Conservation (phyloP, 2,329 filamentous ascomycete genomes). For the Rutstroemia sp. region DNA sequence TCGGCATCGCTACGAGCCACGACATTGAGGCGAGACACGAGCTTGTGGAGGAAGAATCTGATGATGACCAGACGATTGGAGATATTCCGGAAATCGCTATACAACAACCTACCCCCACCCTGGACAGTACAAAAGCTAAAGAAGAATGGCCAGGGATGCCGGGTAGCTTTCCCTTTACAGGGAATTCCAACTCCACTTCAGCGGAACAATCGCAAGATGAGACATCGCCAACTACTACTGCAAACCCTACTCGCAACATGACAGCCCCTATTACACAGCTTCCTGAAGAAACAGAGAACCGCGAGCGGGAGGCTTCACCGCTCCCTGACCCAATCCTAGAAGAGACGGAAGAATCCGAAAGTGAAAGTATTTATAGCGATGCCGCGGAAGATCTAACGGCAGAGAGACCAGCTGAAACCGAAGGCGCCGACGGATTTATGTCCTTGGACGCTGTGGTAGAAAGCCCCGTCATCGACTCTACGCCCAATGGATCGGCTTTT, state of each 20-base stretch:
- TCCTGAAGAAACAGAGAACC: constrained; percentile 12
- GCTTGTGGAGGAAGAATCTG: background rate
- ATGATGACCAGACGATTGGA: constrained; percentile 6
- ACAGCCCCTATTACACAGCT: constrained; percentile 5
- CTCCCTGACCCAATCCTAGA: constrained; percentile 18
- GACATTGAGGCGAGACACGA: background rate
- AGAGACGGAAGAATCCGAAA: constrained; percentile 38
- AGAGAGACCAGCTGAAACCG: constrained; percentile 32
- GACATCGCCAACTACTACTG: background rate
- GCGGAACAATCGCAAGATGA: constrained; percentile 13
- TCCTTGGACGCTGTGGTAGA: constrained; percentile 68
- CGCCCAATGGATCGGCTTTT: constrained; percentile 16
- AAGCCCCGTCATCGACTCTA: constrained; percentile 37
- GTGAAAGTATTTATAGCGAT: constrained; percentile 62
- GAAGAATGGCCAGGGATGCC: constrained; percentile 36
- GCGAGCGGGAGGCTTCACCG: constrained; percentile 30
- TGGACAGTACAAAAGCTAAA: constrained; percentile 30
- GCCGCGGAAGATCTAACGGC: constrained; percentile 59
- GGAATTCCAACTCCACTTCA: constrained; percentile 26
- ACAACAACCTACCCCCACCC: constrained; percentile 39
- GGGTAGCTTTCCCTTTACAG: constrained; percentile 46
- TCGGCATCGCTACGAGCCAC: constrained; percentile 11
- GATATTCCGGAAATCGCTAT: constrained; percentile 37
- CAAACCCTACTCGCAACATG: constrained; percentile 14
- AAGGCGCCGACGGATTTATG: constrained; percentile 59